Evolutionary conservation across 352 stramenopile species (phyloP), one percentile per base, ranked within the genome.

Genomic region (Pythium volutum): DNA sequence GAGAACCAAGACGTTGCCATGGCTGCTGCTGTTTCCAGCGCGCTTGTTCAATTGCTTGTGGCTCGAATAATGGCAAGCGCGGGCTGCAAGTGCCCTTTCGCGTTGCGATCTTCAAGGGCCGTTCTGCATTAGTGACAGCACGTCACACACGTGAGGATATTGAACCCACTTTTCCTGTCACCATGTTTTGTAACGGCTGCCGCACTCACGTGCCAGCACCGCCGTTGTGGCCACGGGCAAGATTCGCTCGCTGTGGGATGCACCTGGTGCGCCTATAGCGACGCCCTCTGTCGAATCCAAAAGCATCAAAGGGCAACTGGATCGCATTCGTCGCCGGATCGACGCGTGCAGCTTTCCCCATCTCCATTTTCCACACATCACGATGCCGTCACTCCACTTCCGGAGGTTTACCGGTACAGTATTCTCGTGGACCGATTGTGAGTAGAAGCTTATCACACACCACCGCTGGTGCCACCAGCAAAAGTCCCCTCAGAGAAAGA

Each of bases 1-100:
- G 52, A 59, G 38, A 67, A 71, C 52, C 64, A 64, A 8, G 64
- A 55, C 23, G 42, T 47, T 26, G 62, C 20, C 64, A 69, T 69
- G 41, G 14, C 34, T 64, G 25, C 42, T 55, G 49, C 16, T 23
- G 49, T 23, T 36, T 25, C 12, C 22, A 39, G 12, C 12, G 15
- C 22, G 20, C 18, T 54, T 45, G 45, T n/a, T 46, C 26, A 43
- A 43, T n/a, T 43, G 36, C 8, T 18, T 16, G 16, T 16, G 14
- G 18, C 14, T 22, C 18, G 36, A 43, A 43, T 5, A 9, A 23
- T 38, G 12, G 7, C 12, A 12, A 34, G 9, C 22, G 43, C 4
- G 25, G 23, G 4, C 23, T 25, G 26, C 29, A 7, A 16, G 50
- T 57, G 50, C 36, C 50, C 50, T 57, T 57, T 57, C 20, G 18